Percentiles rank a stretch among this genome's conserved stretches.
phyloP scores from a whole-genome alignment of 495 filamentous ascomycete genomes.

The Neurospora tetraspora region DNA sequence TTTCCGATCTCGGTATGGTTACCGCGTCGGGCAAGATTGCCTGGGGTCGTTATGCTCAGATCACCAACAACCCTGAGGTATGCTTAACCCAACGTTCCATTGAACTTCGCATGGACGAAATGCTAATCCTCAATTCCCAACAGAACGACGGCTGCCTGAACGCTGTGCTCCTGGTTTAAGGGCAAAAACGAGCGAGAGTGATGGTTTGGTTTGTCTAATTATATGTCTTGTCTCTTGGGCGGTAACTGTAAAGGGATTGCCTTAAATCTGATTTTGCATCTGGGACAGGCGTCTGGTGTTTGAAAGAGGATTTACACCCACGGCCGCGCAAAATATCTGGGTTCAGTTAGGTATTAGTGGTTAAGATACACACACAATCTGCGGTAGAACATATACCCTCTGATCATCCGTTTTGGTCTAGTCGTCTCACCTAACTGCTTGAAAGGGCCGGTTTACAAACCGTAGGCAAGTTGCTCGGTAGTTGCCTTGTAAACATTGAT shows the following conservation, averaged over 20 bases:
- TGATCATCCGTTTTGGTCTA: background rate
- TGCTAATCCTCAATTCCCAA: background rate
- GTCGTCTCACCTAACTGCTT: background rate
- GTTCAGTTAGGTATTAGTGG: background rate
- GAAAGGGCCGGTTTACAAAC: background rate
- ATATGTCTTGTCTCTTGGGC: background rate
- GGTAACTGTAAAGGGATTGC: background rate
- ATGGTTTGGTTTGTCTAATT: background rate
- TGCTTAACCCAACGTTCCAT: background rate
- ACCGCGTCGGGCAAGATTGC: conserved; percentile 89
- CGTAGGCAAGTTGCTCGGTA: background rate
- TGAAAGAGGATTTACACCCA: conserved; percentile 5
- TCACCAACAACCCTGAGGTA: conserved; percentile 55
- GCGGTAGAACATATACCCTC: background rate
- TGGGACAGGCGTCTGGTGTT: conserved; percentile 23
- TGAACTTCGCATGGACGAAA: background rate
- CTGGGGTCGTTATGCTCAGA: conserved; percentile 73
- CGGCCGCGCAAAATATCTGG: conserved; percentile 1
- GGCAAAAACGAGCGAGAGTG: background rate
- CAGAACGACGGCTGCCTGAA: conserved; percentile 37
- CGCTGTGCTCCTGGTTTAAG: conserved; percentile 32
- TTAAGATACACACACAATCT: background rate
- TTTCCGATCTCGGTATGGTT: conserved; percentile 84
- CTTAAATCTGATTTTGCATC: conserved; percentile 2
- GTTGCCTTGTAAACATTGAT: no score